Percentiles rank a stretch among this genome's conserved stretches.
phyloP scores from a whole-genome alignment of 352 stramenopile genomes.

The Phytophthora macrochlamydospora region DNA sequence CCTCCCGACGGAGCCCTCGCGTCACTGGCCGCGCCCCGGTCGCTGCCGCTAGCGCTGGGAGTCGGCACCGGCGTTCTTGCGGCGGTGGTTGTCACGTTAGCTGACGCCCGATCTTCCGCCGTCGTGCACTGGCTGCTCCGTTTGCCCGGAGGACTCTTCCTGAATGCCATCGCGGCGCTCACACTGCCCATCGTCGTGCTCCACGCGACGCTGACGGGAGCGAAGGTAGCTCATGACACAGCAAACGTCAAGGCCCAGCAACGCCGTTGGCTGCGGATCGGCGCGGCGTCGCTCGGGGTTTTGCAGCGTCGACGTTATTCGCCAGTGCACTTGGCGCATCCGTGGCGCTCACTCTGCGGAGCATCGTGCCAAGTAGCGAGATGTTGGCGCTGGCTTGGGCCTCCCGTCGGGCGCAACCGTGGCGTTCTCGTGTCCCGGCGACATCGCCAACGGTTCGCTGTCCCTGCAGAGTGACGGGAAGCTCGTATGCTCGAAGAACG shows the following conservation, averaged over 20 bases:
- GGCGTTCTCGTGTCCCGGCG: conserved; percentile 24
- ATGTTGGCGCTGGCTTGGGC: conserved; percentile 27
- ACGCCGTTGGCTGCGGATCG: conserved; percentile 19
- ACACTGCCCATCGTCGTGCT: conserved; percentile 17
- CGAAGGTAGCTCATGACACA: conserved; percentile 4
- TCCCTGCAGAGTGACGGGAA: conserved; percentile 42
- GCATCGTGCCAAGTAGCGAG: conserved; percentile 34
- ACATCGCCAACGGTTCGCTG: conserved; percentile 30
- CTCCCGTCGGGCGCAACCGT: conserved; percentile 19
- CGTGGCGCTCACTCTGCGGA: conserved; percentile 42
- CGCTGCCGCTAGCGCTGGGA: conserved; percentile 32
- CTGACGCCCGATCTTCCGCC: conserved; percentile 25
- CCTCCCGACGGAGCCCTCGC: not conserved
- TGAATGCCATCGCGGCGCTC: conserved; percentile 22
- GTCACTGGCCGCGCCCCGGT: conserved; percentile 9
- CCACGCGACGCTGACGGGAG: conserved; percentile 17
- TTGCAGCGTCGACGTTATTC: conserved; percentile 43
- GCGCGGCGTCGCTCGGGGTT: conserved; percentile 18
- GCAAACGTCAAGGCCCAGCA: conserved; percentile 9
- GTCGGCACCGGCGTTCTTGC: conserved; percentile 24
- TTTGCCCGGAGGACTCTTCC: conserved; percentile 16
- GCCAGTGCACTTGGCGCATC: conserved; percentile 55
- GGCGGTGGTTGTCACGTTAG: conserved; percentile 45
- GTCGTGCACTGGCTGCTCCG: conserved; percentile 47
- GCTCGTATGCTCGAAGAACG: conserved; percentile 42